Conservation (phyloP, 345 rosid genomes). For the Mangifera indica region DNA sequence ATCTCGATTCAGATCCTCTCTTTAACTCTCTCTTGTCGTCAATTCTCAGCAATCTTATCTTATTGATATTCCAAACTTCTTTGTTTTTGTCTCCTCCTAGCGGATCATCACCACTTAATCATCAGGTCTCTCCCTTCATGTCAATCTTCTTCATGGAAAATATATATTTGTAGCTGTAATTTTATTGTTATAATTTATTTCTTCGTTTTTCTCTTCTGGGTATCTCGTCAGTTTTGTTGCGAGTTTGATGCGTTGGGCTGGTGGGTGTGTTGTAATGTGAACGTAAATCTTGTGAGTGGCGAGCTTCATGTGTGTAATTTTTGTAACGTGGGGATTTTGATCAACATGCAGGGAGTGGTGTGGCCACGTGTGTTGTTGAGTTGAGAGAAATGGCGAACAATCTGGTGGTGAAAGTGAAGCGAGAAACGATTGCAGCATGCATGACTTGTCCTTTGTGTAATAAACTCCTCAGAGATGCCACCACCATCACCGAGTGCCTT, state of each 20-base stretch:
- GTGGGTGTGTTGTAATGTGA: constrained; percentile 9
- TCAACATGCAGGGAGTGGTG: constrained; percentile 46
- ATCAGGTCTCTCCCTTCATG: background rate
- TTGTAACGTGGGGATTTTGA: constrained; percentile 26
- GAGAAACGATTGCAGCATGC: constrained; percentile 66
- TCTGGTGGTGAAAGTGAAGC: constrained; percentile 66
- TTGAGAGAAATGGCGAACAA: constrained; percentile 41
- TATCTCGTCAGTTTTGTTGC: constrained; percentile 12
- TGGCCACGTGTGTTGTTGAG: constrained; percentile 28
- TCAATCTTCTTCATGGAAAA: background rate
- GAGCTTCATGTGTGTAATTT: background rate
- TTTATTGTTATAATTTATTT: background rate
- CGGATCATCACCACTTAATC: constrained; percentile 17
- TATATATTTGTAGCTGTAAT: background rate
- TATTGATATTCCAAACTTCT: background rate
- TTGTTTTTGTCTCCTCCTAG: background rate
- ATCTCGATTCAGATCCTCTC: constrained; percentile 33
- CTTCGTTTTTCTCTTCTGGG: background rate
- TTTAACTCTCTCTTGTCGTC: constrained; percentile 21
- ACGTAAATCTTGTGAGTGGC: constrained; percentile 46
- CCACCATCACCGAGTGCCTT: constrained; percentile 90
- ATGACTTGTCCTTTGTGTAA: constrained; percentile 83
- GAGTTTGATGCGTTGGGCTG: constrained; percentile 37
- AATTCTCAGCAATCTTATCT: constrained; percentile 18
- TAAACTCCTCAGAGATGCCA: constrained; percentile 74